Evolutionary conservation across 2,329 filamentous ascomycete genomes (phyloP).

Genomic region (Colletotrichum siamense): DNA sequence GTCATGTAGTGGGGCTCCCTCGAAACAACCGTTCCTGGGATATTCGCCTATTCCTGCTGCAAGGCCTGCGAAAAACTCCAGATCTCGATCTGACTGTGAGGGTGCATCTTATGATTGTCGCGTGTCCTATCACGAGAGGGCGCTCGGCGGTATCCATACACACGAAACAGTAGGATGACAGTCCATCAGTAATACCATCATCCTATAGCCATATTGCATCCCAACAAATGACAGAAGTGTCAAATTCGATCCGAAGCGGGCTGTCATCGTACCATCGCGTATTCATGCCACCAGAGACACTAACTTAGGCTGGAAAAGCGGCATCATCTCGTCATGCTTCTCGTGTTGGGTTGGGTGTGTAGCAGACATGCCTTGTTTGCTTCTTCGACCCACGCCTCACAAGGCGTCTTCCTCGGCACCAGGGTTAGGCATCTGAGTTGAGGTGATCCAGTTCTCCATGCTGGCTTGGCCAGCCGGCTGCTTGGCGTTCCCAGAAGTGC

Average conservation of each 20-base stretch:
- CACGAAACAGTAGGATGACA: constrained; percentile 11
- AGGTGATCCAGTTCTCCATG: constrained; percentile 87
- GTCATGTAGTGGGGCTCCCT: not conserved
- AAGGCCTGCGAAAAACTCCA: not conserved
- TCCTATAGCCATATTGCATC: not conserved
- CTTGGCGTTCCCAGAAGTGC: constrained; percentile 34
- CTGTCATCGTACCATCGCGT: not conserved
- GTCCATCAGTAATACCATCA: not conserved
- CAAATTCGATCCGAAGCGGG: not conserved
- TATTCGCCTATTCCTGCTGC: not conserved
- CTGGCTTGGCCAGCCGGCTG: constrained; percentile 67
- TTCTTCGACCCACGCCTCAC: not conserved
- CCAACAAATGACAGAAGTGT: not conserved
- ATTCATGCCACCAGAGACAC: not conserved
- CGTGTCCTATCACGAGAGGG: not conserved
- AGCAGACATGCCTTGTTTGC: not conserved
- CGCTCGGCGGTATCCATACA: not conserved
- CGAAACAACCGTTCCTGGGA: constrained; percentile 2
- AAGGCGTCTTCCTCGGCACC: constrained; percentile 32
- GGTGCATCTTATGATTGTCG: not conserved
- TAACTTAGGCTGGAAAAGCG: not conserved
- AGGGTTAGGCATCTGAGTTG: constrained; percentile 69
- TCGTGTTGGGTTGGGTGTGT: not conserved
- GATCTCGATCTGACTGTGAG: constrained; percentile 7
- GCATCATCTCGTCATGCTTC: not conserved